Evolutionary conservation across 2,329 filamentous ascomycete genomes (phyloP), one percentile per base, ranked within the genome.

Genomic region (Cladosporium sp.): DNA sequence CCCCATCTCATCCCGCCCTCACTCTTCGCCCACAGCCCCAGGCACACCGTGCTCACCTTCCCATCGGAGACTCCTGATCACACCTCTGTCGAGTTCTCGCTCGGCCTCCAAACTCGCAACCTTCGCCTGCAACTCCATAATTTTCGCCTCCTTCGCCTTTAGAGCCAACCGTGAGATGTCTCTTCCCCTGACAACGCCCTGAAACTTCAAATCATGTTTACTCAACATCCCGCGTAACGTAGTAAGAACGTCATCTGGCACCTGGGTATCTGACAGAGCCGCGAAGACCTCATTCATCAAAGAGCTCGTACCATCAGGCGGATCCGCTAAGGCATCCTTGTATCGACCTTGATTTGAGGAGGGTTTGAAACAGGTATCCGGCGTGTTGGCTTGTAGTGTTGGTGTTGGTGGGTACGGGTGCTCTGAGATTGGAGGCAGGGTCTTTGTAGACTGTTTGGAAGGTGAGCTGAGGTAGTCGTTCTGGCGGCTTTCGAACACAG

Each of bases 91-190:
- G 65, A 85, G 81, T 72, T 87, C 84, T 51, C 80, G 76, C 73
- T 88, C 84, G 15, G 82, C 81, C 73, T 88, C 84, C 41, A 90
- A 74, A 14, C 78, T 79, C 5, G 76, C 78, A 83, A 96, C 81
- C 71, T 89, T 80, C 74, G 91, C 80, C 80, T 88, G 84, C 78
- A 96, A 78, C 77, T 91, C 81, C 76, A 83, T 78, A 75, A 90
- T 81, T 79, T 88, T 80, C 74, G 86, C 78, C 80, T 94, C 89
- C 69, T 88, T 88, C 4, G 83, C 82, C 73, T 86, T 88, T 38
- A 92, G 73, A 4, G 84, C 85, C 10, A 85, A 76, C n/a, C 91
- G 80, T 3, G 86, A 84, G 7, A 89, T 85, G 67, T 94, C 90
- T 2, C 90, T 81, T 0, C 90, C 89, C 68, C 84, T 84, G 47